Conservation (phyloP, 192 early-diverging fungal species). For the Allomyces macrogynus region DNA sequence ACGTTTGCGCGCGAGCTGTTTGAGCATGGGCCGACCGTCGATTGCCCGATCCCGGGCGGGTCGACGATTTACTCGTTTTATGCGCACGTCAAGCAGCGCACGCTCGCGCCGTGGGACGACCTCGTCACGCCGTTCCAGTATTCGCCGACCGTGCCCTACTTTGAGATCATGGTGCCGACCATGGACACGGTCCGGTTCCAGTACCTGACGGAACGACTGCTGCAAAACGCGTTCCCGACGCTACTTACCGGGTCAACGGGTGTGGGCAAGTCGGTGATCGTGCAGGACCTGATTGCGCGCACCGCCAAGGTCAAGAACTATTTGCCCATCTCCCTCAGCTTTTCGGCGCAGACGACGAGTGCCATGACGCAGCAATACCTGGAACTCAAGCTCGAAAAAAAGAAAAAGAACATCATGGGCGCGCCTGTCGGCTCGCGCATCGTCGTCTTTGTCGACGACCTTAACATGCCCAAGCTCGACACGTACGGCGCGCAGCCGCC, state of each 20-base stretch:
- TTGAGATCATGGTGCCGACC: constrained; percentile 43
- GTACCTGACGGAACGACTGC: constrained; percentile 25
- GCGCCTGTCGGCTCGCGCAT: constrained; percentile 31
- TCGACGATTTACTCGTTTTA: constrained; percentile 24
- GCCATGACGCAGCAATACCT: constrained; percentile 34
- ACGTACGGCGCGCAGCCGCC: constrained; percentile 39
- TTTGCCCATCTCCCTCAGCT: constrained; percentile 27
- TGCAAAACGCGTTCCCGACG: constrained; percentile 22
- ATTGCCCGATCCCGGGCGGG: not conserved
- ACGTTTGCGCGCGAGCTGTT: constrained; percentile 28
- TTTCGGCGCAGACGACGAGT: constrained; percentile 38
- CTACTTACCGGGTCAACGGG: constrained; percentile 33
- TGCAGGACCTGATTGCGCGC: constrained; percentile 29
- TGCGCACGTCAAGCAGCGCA: constrained; percentile 23
- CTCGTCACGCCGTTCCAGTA: constrained; percentile 32
- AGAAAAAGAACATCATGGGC: constrained; percentile 36
- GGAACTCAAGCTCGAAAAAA: constrained; percentile 40
- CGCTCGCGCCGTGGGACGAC: constrained; percentile 32
- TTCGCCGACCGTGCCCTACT: constrained; percentile 27
- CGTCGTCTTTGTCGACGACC: constrained; percentile 38
- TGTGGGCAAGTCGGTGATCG: constrained; percentile 36
- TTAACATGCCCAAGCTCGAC: constrained; percentile 42
- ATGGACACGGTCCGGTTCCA: constrained; percentile 34
- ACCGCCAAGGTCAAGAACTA: constrained; percentile 19
- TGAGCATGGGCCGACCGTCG: constrained; percentile 15